These are phyloP conservation scores for Fonsecaea erecta DNA, from an alignment of 2,329 filamentous ascomycete species.

Conservation along the genomic window DNA sequence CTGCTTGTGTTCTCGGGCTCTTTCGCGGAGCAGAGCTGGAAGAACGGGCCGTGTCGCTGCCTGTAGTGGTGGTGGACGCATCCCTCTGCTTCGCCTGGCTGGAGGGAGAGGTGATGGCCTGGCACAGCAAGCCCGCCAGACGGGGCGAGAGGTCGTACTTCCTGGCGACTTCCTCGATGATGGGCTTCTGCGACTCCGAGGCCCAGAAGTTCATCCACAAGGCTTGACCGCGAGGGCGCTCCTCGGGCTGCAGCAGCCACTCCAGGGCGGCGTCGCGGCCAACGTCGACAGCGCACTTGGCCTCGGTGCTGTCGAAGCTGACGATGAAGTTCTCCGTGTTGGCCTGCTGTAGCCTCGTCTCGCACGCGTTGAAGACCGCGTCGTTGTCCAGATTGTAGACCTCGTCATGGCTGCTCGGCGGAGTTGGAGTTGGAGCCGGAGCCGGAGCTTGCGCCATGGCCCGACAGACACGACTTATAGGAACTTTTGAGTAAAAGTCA, in stretches of 20 bases:
- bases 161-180: constrained; percentile 28
- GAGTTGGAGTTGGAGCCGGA: too few species aligned
- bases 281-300: constrained; percentile 48
- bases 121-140: constrained; percentile 43
- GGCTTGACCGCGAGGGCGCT: constrained; percentile 5
- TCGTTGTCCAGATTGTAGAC: constrained; percentile 45
- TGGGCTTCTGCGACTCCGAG: constrained; percentile 19
- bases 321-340: constrained; percentile 49
- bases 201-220: constrained; percentile 35
- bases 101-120: background rate
- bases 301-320: constrained; percentile 50
- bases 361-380: constrained; percentile 41
- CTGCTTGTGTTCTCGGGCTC: constrained; percentile 3
- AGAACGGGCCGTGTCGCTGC: background rate
- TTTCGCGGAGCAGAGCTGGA: background rate
- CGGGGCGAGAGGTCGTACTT: constrained; percentile 44
- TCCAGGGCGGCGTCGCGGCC: constrained; percentile 13
- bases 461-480: too few species aligned
- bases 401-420: too few species aligned
- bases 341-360: constrained; percentile 40
- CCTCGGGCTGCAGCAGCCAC: constrained; percentile 18
- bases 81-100: background rate
- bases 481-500: too few species aligned
- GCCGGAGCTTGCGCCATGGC: background rate
- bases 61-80: background rate